Percentiles rank a stretch among this genome's conserved stretches.
Evolutionary conservation across 139 green algal genomes (phyloP).

Genomic region (Chlorella sp.): DNA sequence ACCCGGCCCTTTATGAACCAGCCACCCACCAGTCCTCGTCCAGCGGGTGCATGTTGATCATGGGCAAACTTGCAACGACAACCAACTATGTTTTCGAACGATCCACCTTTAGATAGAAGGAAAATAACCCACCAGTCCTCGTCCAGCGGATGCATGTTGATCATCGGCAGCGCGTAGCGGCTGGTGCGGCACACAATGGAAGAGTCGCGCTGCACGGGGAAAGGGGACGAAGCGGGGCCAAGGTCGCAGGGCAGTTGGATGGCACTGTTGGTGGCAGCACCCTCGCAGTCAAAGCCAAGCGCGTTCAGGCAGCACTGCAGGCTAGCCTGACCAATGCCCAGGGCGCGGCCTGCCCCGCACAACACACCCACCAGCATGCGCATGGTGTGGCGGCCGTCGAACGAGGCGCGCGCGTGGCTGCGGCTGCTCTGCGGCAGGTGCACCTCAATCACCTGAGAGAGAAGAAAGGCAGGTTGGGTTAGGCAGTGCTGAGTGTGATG

Average conservation of each 20-base stretch:
- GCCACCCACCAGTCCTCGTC: slow-evolving; percentile 75
- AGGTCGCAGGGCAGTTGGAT: too few relatives aligned
- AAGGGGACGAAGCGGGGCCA: too few relatives aligned
- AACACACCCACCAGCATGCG: slow-evolving; percentile 44
- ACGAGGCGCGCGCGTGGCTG: slow-evolving; percentile 66
- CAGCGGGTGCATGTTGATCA: slow-evolving; percentile 73
- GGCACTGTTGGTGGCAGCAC: too few relatives aligned
- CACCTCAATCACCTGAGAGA: slow-evolving; percentile 59
- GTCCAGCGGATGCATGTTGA: slow-evolving; percentile 81
- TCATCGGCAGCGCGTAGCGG: slow-evolving; percentile 78
- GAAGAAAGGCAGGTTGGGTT: too few relatives aligned
- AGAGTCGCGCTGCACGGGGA: slow-evolving; percentile 38
- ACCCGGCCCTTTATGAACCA: too few relatives aligned
- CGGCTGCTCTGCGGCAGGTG: slow-evolving; percentile 67
- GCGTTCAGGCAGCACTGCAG: too few relatives aligned
- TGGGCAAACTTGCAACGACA: too few relatives aligned
- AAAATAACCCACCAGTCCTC: slow-evolving; percentile 64
- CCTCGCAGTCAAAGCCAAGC: too few relatives aligned
- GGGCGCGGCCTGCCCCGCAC: too few relatives aligned
- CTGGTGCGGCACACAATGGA: slow-evolving; percentile 73
- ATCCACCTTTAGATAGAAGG: slow-evolving; percentile 58
- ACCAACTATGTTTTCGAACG: too few relatives aligned
- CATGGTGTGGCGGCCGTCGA: slow-evolving; percentile 79
- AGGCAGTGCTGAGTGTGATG: too few relatives aligned
- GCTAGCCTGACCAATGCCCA: too few relatives aligned